Evolutionary conservation across 83 land plant species (phyloP).

Genomic region (Picea mariana): DNA sequence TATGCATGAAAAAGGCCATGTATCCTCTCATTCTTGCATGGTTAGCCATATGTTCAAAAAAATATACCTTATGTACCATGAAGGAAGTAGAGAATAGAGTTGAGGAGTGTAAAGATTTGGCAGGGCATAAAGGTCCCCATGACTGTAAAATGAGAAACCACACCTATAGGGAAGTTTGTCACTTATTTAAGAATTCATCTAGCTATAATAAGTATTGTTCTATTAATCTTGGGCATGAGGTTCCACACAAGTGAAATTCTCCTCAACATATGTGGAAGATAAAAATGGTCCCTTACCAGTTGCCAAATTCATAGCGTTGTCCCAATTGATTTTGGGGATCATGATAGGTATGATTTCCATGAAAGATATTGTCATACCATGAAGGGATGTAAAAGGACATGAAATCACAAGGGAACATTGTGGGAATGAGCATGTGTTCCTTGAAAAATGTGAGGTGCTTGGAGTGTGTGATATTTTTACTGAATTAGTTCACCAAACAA

Average conservation of each 20-base stretch:
- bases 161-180: slow-evolving; percentile 21
- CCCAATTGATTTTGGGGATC: slow-evolving; percentile 16
- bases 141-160: too few relatives aligned
- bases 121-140: slow-evolving; percentile 43
- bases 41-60: slow-evolving; percentile 25
- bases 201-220: slow-evolving; percentile 28
- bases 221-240: slow-evolving; percentile 18
- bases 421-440: too few relatives aligned
- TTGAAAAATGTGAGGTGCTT: slow-evolving; percentile 21
- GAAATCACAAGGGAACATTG: slow-evolving; percentile 25
- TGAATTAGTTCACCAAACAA: too few relatives aligned
- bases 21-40: slow-evolving; percentile 26
- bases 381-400: slow-evolving; percentile 25
- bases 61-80: slow-evolving; percentile 22
- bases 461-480: background rate
- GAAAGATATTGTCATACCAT: slow-evolving; percentile 26
- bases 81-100: background rate
- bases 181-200: slow-evolving; percentile 1
- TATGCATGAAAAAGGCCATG: slow-evolving; percentile 26
- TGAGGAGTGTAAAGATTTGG: slow-evolving; percentile 23
- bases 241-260: slow-evolving; percentile 39
- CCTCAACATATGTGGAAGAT: slow-evolving; percentile 29
- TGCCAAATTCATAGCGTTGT: slow-evolving; percentile 23
- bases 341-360: slow-evolving; percentile 23
- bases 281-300: slow-evolving; percentile 22